Conservation (phyloP, 495 filamentous ascomycete genomes). For the Geopyxis carbonaria region DNA sequence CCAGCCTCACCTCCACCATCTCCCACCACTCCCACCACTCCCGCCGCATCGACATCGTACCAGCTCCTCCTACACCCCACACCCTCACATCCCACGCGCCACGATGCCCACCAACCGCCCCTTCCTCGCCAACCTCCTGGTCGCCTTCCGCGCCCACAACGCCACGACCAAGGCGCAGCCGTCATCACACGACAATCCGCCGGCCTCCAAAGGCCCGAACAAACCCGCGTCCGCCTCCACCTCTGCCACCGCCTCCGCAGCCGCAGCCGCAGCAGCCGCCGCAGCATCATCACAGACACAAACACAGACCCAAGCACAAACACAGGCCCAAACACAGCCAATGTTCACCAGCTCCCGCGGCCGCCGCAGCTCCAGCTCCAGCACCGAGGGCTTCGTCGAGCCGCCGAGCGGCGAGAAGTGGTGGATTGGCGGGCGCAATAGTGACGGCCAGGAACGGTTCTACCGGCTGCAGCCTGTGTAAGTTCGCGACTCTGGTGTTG, state of each 20-base stretch:
- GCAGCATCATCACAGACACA: slow-evolving; percentile 10
- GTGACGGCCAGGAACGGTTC: slow-evolving; percentile 53
- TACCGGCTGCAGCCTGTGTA: slow-evolving; percentile 34
- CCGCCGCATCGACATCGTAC: too few species aligned
- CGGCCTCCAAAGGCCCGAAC: slow-evolving; percentile 26
- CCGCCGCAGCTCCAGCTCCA: slow-evolving; percentile 45
- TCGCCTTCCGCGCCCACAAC: slow-evolving; percentile 50
- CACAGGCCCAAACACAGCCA: slow-evolving; percentile 20
- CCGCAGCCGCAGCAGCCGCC: slow-evolving; percentile 5
- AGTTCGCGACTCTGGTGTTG: slow-evolving; percentile 4
- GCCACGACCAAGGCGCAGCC: slow-evolving; percentile 29
- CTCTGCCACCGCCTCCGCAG: slow-evolving; percentile 18
- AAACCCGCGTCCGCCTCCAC: slow-evolving; percentile 20
- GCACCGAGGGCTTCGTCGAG: slow-evolving; percentile 44
- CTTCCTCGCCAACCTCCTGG: slow-evolving; percentile 57
- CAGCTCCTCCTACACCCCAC: too few species aligned
- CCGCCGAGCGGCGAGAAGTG: slow-evolving; percentile 49
- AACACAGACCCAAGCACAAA: slow-evolving; percentile 13
- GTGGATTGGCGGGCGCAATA: slow-evolving; percentile 57
- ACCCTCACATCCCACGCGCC: neutral
- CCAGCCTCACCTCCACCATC: too few species aligned
- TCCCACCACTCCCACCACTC: too few species aligned
- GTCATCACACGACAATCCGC: slow-evolving; percentile 21
- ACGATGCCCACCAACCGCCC: slow-evolving; percentile 50
- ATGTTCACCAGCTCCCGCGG: slow-evolving; percentile 24